These are phyloP conservation scores for Sequoiadendron giganteum DNA, from an alignment of 75 land plant genomes.

Conservation along the genomic window DNA sequence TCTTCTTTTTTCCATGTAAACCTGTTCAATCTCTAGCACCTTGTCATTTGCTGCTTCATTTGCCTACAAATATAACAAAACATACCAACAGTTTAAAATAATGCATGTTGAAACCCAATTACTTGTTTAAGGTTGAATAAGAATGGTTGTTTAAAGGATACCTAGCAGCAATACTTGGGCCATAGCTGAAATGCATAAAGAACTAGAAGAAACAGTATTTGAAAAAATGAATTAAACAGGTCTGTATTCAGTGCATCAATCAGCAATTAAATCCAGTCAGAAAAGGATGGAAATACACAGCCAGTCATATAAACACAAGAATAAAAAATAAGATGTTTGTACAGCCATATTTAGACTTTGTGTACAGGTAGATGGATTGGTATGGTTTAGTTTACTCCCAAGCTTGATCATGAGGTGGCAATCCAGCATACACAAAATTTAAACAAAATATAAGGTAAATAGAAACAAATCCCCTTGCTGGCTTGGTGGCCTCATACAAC, in stretches of 20 bases:
- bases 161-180: background rate
- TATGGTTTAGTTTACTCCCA: too few species aligned
- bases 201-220: background rate
- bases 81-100: background rate
- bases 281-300: background rate
- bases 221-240: background rate
- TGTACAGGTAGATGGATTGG: too few species aligned
- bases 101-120: background rate
- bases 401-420: too few species aligned
- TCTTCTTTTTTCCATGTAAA: conserved; percentile 9
- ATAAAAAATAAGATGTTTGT: background rate
- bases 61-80: background rate
- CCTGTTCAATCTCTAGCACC: conserved; percentile 7
- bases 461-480: too few species aligned
- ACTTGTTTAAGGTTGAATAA: background rate
- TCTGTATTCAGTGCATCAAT: background rate
- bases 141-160: background rate
- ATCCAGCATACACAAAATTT: too few species aligned
- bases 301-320: background rate
- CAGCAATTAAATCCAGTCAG: background rate
- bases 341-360: too few species aligned
- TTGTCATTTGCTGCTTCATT: conserved; percentile 14
- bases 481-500: too few species aligned
- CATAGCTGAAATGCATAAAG: background rate
- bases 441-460: too few species aligned